A percentile compares a stretch with the other conserved stretches of the same genome.
Evolutionary conservation across 106 monocot species (phyloP).

Genomic region (Gastrodia elata): DNA sequence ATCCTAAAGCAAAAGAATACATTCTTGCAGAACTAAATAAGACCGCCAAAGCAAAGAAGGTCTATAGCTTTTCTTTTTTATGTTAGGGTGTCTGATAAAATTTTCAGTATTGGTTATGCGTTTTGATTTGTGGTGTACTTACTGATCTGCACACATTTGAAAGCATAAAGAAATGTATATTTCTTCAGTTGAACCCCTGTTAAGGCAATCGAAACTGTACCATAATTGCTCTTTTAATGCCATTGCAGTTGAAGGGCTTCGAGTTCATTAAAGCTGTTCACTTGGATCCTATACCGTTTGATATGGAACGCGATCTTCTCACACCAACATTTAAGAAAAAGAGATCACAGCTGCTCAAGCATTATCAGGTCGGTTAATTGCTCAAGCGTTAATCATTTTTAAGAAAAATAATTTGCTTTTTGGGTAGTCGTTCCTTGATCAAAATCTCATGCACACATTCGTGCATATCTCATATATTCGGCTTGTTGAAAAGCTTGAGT

Average conservation of each 20-base stretch:
- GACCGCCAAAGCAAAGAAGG: constrained; percentile 70
- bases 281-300: constrained; percentile 81
- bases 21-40: constrained; percentile 68
- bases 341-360: constrained; percentile 81
- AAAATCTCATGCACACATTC: background rate
- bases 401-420: background rate
- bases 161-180: background rate
- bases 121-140: too few species aligned
- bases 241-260: constrained; percentile 74
- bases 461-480: too few species aligned
- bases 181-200: background rate
- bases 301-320: constrained; percentile 81
- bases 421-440: background rate
- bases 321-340: constrained; percentile 96
- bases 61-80: background rate
- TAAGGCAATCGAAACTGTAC: background rate
- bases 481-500: too few species aligned
- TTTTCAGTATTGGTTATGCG: too few species aligned
- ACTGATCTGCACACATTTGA: background rate
- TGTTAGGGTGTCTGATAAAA: too few species aligned
- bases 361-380: constrained; percentile 56
- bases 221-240: background rate
- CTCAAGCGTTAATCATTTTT: background rate
- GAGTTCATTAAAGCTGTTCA: constrained; percentile 81
- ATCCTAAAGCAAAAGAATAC: constrained; percentile 58